phyloP scores from a whole-genome alignment of 2,329 filamentous ascomycete genomes.

The Clarireedia paspali region DNA sequence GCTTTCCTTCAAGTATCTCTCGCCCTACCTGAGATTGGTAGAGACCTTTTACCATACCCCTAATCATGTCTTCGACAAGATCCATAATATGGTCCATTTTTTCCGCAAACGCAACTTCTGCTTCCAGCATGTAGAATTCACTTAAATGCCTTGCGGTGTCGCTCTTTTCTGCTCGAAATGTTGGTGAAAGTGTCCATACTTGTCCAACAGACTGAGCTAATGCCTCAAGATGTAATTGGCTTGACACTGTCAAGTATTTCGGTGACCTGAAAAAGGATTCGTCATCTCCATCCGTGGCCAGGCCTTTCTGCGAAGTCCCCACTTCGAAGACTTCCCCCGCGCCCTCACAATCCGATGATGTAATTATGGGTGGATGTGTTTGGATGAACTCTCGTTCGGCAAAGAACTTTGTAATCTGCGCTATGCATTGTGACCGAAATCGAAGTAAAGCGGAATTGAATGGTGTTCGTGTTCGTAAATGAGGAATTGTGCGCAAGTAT shows the following conservation, averaged over 20 bases:
- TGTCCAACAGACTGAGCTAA: conserved; percentile 80
- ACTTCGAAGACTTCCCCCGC: conserved; percentile 89
- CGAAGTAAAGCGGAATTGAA: conserved; percentile 74
- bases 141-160: conserved; percentile 90
- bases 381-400: conserved; percentile 63
- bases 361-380: conserved; percentile 88
- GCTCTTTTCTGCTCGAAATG: conserved; percentile 87
- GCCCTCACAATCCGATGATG: conserved; percentile 94
- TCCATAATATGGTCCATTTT: conserved; percentile 66
- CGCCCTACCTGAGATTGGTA: conserved; percentile 39
- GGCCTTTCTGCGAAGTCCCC: conserved; percentile 16
- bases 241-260: conserved; percentile 95
- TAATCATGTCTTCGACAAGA: conserved; percentile 72
- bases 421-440: conserved; percentile 73
- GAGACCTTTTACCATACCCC: conserved; percentile 40
- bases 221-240: conserved; percentile 89
- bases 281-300: conserved; percentile 27
- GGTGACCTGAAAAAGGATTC: conserved; percentile 70
- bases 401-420: conserved; percentile 70
- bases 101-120: conserved; percentile 73
- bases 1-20: conserved; percentile 37
- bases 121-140: conserved; percentile 99
- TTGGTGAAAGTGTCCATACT: conserved; percentile 91
- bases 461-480: conserved; percentile 75
- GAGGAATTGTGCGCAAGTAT: conserved; percentile 80